Base-by-base conservation (phyloP, 495 filamentous ascomycete species). In the Talaromyces adpressus region DNA sequence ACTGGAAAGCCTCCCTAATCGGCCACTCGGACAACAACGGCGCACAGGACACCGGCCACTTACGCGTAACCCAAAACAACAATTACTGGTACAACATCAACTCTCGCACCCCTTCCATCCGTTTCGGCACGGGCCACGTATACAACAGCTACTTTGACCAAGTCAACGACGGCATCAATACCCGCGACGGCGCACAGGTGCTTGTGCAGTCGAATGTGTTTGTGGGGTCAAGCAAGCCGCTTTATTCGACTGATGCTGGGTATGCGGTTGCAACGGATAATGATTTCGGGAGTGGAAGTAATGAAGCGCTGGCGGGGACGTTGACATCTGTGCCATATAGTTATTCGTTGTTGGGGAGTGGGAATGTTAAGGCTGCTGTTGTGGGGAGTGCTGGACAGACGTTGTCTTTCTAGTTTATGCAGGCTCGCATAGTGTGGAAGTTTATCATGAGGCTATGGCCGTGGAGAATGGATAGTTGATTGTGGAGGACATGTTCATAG, bases 1-100 rank as follows among this genome's bases (percentile, higher is more conserved):
- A 90, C 78, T 89, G 76, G 76, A 90, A 90, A 71, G 81, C 77
- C 41, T 83, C 81, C 0, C 77, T 90, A 0, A 76, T 87, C 36
- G 87, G 87, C 8, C 86, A 89, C 79, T 74, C 71, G 2, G 68
- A 78, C 70, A 73, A 45, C 72, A 77, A 79, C 67, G 65, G 65
- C 45, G 74, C 63, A 23, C 72, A 80, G 66, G 80, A 83, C 64
- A 81, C 64, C 2, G 84, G 84, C 52, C 73, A 85, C 61, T 80
- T 89, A 16, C 81, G 70, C 62, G 67, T 89, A 39, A 89, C 85
- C 41, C 84, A 84, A 65, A 79, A 80, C 69, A 81, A 85, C 78
- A 89, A 88, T 78, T 77, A 83, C 74, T 88, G 79, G 79, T 66
- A 72, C 61, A 87, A 87, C 74, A 70, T 84, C 69, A 84, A 85